Evolutionary conservation across 208 protist species (phyloP).

Genomic region (Wallacemonas sp.): DNA sequence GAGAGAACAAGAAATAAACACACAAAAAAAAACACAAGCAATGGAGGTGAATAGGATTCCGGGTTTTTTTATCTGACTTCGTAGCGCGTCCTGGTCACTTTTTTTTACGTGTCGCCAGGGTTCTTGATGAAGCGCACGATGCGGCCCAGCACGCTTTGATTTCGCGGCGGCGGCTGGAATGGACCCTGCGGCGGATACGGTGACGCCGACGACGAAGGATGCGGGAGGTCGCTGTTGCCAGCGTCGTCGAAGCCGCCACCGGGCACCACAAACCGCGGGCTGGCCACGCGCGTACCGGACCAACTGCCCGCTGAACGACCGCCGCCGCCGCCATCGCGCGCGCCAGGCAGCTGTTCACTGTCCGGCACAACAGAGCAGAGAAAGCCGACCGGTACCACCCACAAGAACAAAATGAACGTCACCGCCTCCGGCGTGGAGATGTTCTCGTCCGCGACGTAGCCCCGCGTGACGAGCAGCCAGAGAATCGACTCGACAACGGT

Average conservation of each 20-base stretch:
- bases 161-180: neutral
- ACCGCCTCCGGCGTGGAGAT: conserved; percentile 16
- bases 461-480: conserved; percentile 35
- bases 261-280: neutral
- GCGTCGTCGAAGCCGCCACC: neutral
- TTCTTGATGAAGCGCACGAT: conserved; percentile 7
- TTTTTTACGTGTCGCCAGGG: neutral
- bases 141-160: conserved; percentile 8
- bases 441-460: neutral
- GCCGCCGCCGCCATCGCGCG: conserved; percentile 11
- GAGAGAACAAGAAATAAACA: no score
- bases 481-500: conserved; percentile 42
- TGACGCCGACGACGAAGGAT: no score
- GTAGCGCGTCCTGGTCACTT: no score
- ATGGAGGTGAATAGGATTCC: no score
- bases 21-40: no score
- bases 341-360: conserved; percentile 49
- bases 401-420: conserved; percentile 63
- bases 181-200: neutral
- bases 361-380: conserved; percentile 48
- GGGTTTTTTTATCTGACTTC: no score
- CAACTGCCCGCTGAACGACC: neutral
- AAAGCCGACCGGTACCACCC: conserved; percentile 57
- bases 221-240: neutral
- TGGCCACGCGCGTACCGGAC: neutral